Conservation (phyloP, 2,329 filamentous ascomycete species). For the Neoscytalidium dimidiatum region DNA sequence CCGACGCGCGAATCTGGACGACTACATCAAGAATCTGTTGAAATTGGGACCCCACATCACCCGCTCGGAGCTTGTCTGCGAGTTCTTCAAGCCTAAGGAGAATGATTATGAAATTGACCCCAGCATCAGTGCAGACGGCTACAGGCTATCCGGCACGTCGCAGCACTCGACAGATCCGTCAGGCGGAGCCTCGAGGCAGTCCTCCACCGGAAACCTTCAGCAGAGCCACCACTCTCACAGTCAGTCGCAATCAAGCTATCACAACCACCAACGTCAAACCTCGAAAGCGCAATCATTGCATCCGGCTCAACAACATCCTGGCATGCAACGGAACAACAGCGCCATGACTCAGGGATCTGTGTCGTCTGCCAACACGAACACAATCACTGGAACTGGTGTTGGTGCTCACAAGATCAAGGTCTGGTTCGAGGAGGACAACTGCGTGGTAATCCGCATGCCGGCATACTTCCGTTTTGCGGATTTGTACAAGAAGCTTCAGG, state of each 20-base stretch:
- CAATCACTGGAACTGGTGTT: constrained; percentile 25
- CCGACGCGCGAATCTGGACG: constrained; percentile 86
- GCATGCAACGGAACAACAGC: constrained; percentile 41
- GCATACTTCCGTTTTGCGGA: constrained; percentile 75
- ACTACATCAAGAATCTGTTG: constrained; percentile 91
- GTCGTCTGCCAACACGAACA: constrained; percentile 25
- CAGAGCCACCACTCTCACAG: constrained; percentile 25
- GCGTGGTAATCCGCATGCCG: constrained; percentile 88
- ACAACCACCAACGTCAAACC: constrained; percentile 41
- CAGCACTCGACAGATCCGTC: constrained; percentile 38
- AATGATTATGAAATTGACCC: constrained; percentile 93
- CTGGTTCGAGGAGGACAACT: constrained; percentile 81
- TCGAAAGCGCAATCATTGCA: constrained; percentile 32
- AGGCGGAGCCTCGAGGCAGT: constrained; percentile 39
- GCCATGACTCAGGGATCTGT: constrained; percentile 35
- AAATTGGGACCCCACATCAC: constrained; percentile 82
- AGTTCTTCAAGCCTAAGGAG: constrained; percentile 86
- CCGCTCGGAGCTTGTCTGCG: constrained; percentile 78
- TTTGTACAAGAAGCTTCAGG: constrained; percentile 79
- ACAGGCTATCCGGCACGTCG: constrained; percentile 67
- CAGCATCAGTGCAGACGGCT: constrained; percentile 66
- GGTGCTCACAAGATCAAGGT: constrained; percentile 83
- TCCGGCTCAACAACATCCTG: constrained; percentile 21
- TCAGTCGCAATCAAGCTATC: constrained; percentile 21
- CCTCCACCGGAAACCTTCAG: constrained; percentile 29